These are phyloP conservation scores for Beauveria sp. DNA, from an alignment of 2,329 filamentous ascomycete species.

Conservation along the genomic window DNA sequence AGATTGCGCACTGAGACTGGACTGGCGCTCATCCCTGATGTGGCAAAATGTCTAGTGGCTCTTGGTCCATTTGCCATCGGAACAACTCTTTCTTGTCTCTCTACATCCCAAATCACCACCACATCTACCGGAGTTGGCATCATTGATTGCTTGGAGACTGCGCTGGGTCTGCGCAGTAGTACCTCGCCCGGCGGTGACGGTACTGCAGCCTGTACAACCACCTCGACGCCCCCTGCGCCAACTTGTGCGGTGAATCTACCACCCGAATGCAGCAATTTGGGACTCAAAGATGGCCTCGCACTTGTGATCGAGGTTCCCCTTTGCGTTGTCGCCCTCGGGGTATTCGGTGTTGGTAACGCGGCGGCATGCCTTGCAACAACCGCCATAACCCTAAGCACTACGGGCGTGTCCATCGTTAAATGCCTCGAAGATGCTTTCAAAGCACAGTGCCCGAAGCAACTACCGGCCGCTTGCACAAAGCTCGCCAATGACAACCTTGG, in stretches of 20 bases:
- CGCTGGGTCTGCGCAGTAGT: not conserved
- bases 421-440: not conserved
- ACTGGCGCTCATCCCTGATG: not conserved
- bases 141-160: not conserved
- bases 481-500: not conserved
- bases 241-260: not conserved
- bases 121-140: not conserved
- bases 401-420: not conserved
- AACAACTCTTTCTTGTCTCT: constrained; percentile 5
- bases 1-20: not conserved
- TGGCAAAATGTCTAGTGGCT: constrained; percentile 1
- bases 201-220: not conserved
- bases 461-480: not conserved
- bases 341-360: not conserved
- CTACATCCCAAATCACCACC: not conserved
- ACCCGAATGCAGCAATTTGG: not conserved
- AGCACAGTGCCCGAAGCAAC: not conserved
- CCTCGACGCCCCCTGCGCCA: not conserved
- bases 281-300: not conserved
- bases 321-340: not conserved
- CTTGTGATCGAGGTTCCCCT: not conserved
- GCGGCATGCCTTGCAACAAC: not conserved
- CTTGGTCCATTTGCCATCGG: constrained; percentile 12
- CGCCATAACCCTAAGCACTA: not conserved
- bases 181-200: not conserved